Evolutionary conservation across 441 rosid species (phyloP).

Genomic region (Manihot esculenta): DNA sequence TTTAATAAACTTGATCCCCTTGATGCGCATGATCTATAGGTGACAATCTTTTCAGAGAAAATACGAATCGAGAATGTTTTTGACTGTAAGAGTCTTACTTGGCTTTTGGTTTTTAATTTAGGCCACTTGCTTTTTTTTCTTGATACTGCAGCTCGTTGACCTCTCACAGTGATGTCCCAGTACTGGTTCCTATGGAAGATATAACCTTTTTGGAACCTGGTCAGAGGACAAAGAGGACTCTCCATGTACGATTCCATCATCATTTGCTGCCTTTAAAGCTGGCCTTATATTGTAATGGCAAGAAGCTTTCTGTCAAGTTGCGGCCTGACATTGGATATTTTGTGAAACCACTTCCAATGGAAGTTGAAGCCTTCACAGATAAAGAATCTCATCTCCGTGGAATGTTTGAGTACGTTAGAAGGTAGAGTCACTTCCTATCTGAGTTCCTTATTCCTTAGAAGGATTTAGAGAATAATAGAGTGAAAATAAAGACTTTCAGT

Average conservation of each 20-base stretch:
- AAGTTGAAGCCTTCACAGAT: slow-evolving; percentile 49
- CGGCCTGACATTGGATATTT: slow-evolving; percentile 94
- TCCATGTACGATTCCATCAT: slow-evolving; percentile 87
- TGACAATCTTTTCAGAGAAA: slow-evolving; percentile 5
- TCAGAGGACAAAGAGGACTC: slow-evolving; percentile 47
- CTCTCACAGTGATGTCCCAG: slow-evolving; percentile 51
- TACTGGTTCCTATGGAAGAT: slow-evolving; percentile 72
- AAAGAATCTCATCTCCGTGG: slow-evolving; percentile 78
- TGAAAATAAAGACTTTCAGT: too few species aligned
- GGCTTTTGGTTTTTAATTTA: slow-evolving; percentile 14
- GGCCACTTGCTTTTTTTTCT: slow-evolving; percentile 16
- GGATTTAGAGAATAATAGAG: background rate
- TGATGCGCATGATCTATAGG: too few species aligned
- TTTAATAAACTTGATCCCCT: background rate
- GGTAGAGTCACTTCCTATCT: slow-evolving; percentile 37
- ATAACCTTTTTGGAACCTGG: slow-evolving; percentile 64
- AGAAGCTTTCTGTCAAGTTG: slow-evolving; percentile 72
- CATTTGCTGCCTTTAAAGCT: slow-evolving; percentile 84
- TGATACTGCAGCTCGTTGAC: slow-evolving; percentile 47
- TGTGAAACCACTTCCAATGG: slow-evolving; percentile 74
- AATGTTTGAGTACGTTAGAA: slow-evolving; percentile 83
- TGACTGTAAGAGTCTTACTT: background rate
- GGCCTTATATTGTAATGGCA: slow-evolving; percentile 47
- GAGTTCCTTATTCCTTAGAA: background rate
- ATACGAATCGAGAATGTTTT: background rate